Evolutionary conservation across 1,284 basidiomycete genomes (phyloP).

Genomic region (Schizophyllum commune): DNA sequence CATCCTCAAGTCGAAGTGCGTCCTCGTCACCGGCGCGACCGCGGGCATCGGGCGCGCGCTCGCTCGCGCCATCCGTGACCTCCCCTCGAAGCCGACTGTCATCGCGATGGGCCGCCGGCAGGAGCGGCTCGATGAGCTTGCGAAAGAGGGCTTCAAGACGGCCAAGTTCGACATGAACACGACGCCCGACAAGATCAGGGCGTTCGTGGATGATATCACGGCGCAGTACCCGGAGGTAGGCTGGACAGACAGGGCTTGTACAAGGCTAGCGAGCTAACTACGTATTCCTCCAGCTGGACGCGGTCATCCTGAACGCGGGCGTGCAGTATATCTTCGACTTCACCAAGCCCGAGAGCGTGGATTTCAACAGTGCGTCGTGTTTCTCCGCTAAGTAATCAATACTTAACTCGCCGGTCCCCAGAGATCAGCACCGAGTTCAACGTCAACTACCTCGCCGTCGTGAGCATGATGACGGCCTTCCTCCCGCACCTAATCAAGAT

Average conservation of each 20-base stretch:
- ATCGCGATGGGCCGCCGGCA: background rate
- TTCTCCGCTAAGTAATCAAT: background rate
- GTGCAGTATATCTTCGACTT: conserved; percentile 48
- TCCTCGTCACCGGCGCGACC: conserved; percentile 57
- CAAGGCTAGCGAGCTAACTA: background rate
- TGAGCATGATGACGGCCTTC: conserved; percentile 41
- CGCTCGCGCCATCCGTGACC: conserved; percentile 41
- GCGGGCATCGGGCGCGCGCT: conserved; percentile 54
- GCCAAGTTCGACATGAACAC: conserved; percentile 5
- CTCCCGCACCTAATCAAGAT: conserved; percentile 51
- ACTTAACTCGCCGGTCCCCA: conserved; percentile 15
- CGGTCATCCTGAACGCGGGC: conserved; percentile 37
- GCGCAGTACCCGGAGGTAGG: conserved; percentile 9
- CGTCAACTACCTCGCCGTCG: conserved; percentile 50
- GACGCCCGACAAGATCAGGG: conserved; percentile 4
- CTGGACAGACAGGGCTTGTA: background rate
- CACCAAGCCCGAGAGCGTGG: conserved; percentile 7
- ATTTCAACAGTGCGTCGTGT: conserved; percentile 21
- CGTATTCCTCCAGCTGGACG: conserved; percentile 36
- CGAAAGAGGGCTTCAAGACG: conserved; percentile 5
- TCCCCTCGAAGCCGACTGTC: conserved; percentile 44
- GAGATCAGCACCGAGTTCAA: conserved; percentile 42
- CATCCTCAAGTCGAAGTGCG: conserved; percentile 45
- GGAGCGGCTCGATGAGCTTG: conserved; percentile 7
- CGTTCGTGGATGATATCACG: conserved; percentile 4